phyloP scores from a whole-genome alignment of 441 rosid genomes.

The Populus hybrid region DNA sequence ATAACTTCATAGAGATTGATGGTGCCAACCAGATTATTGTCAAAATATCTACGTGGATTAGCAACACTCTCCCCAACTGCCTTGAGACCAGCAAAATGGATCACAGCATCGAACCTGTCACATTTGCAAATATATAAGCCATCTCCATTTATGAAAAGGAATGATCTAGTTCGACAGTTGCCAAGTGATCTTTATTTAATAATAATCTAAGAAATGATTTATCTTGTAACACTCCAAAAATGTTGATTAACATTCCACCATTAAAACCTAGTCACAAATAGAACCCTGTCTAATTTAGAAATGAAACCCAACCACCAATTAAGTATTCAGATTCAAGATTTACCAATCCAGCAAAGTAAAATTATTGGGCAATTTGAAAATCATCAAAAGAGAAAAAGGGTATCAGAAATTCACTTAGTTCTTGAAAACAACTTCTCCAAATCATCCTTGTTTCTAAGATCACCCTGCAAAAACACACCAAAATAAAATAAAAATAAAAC shows the following conservation, averaged over 20 bases:
- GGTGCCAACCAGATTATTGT: slow-evolving; percentile 85
- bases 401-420: slow-evolving; percentile 30
- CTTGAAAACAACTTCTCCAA: slow-evolving; percentile 66
- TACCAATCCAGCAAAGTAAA: not conserved
- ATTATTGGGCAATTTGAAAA: not conserved
- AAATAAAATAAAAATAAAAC: not conserved
- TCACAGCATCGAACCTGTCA: slow-evolving; percentile 89
- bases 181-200: not conserved
- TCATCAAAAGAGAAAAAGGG: not conserved
- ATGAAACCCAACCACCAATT: not conserved
- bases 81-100: slow-evolving; percentile 59
- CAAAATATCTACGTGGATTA: slow-evolving; percentile 71
- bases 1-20: slow-evolving; percentile 73
- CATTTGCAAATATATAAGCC: slow-evolving; percentile 2
- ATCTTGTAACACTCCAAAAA: not conserved
- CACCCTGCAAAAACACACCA: slow-evolving; percentile 48
- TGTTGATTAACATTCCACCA: not conserved
- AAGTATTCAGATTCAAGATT: not conserved
- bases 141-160: not conserved
- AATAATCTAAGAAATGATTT: not conserved
- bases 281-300: not conserved
- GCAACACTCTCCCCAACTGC: slow-evolving; percentile 73
- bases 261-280: not conserved
- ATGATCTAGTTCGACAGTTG: not conserved
- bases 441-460: slow-evolving; percentile 79